A percentile compares a stretch with the other conserved stretches of the same genome.
phyloP scores from a whole-genome alignment of 768 basidiomycete species.

The Botryobasidium botryosum region DNA sequence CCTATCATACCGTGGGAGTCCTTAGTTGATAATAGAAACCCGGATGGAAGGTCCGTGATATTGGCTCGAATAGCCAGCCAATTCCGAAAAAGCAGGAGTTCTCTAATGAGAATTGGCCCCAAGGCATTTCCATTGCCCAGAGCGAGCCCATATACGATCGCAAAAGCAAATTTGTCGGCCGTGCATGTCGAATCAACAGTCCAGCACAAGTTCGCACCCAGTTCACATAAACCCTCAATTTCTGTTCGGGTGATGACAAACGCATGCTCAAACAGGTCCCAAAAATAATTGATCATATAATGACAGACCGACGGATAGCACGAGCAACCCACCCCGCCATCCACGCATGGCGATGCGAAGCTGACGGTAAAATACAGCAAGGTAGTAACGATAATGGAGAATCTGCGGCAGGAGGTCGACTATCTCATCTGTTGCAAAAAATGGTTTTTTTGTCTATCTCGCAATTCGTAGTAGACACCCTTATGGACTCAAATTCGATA shows the following conservation, averaged over 20 bases:
- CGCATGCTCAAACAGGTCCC: constrained; percentile 31
- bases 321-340: constrained; percentile 67
- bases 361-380: constrained; percentile 52
- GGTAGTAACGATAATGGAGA: constrained; percentile 95
- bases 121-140: constrained; percentile 46
- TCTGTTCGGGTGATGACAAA: too few species aligned
- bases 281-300: constrained; percentile 43
- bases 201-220: constrained; percentile 63
- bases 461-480: not conserved
- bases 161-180: constrained; percentile 72
- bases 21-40: too few species aligned
- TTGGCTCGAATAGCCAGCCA: too few species aligned
- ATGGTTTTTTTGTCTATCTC: constrained; percentile 30
- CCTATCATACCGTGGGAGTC: too few species aligned
- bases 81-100: too few species aligned
- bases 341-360: constrained; percentile 66
- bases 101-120: too few species aligned
- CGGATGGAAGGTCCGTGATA: too few species aligned
- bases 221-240: too few species aligned
- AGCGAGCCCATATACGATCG: constrained; percentile 74
- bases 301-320: constrained; percentile 54
- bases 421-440: constrained; percentile 83
- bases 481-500: too few species aligned
- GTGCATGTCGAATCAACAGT: constrained; percentile 64
- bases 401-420: constrained; percentile 78